Evolutionary conservation across 305 asterid species (phyloP).

Genomic region (Ilex paraguariensis): DNA sequence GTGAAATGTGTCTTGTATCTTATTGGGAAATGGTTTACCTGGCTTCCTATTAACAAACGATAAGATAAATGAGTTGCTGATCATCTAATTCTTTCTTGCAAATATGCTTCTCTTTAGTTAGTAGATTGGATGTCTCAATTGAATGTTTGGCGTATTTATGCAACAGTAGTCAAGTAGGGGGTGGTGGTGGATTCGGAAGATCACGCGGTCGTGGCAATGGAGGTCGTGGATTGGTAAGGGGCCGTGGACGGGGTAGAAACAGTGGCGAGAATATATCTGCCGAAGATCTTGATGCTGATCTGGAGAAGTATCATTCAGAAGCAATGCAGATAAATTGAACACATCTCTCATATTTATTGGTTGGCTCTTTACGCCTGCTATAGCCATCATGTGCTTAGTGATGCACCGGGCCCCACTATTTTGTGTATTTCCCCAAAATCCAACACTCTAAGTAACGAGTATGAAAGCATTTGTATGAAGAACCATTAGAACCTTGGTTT

Average conservation of each 20-base stretch:
- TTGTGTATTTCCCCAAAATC: slow-evolving; percentile 19
- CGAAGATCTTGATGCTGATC: slow-evolving; percentile 89
- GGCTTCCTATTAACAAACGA: too few species aligned
- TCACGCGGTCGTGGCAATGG: slow-evolving; percentile 59
- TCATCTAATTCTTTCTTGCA: too few species aligned
- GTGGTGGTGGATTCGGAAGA: slow-evolving; percentile 50
- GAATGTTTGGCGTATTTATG: background rate
- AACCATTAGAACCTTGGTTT: slow-evolving; percentile 20
- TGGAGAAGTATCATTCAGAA: slow-evolving; percentile 81
- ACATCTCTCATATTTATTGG: slow-evolving; percentile 10
- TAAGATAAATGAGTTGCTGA: too few species aligned
- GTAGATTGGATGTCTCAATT: background rate
- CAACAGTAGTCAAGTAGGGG: slow-evolving; percentile 61
- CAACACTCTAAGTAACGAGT: slow-evolving; percentile 23
- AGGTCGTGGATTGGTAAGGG: slow-evolving; percentile 76
- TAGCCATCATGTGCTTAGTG: slow-evolving; percentile 23
- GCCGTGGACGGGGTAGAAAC: slow-evolving; percentile 73
- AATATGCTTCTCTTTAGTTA: background rate
- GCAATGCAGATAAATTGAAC: slow-evolving; percentile 72
- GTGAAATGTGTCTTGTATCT: too few species aligned
- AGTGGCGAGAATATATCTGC: slow-evolving; percentile 75
- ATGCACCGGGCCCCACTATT: slow-evolving; percentile 12
- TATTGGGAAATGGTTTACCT: too few species aligned
- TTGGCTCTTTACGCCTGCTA: slow-evolving; percentile 5
- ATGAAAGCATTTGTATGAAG: slow-evolving; percentile 28